Evolutionary conservation across 2,329 filamentous ascomycete genomes (phyloP).

Genomic region (Colletotrichum zoysiae): DNA sequence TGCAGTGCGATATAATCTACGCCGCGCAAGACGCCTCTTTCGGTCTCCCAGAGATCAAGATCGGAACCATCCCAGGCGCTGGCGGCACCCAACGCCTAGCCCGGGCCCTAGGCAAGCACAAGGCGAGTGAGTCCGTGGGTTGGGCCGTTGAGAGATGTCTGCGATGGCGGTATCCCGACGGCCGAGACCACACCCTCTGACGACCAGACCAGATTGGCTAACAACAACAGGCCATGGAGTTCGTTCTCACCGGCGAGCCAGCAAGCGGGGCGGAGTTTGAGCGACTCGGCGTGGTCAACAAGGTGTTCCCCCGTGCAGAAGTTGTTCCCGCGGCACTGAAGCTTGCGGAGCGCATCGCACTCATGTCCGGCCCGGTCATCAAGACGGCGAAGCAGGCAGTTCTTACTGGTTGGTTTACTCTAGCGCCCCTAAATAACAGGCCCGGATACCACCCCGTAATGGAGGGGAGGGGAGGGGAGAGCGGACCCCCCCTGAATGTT

Average conservation of each 20-base stretch:
- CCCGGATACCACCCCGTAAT: constrained; percentile 13
- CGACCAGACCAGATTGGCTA: constrained; percentile 17
- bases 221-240: constrained; percentile 56
- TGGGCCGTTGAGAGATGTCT: constrained; percentile 46
- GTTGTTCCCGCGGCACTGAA: constrained; percentile 55
- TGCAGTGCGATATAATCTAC: constrained; percentile 56
- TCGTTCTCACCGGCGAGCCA: constrained; percentile 57
- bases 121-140: constrained; percentile 46
- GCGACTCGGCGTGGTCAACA: constrained; percentile 56
- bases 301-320: constrained; percentile 50
- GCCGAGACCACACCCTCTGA: constrained; percentile 43
- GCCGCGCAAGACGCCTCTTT: constrained; percentile 53
- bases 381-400: constrained; percentile 59
- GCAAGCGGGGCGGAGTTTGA: constrained; percentile 54
- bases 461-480: constrained; percentile 1
- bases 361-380: constrained; percentile 55
- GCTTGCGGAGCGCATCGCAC: constrained; percentile 55
- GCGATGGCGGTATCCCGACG: constrained; percentile 30
- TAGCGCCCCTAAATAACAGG: background rate
- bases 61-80: constrained; percentile 56
- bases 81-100: constrained; percentile 57
- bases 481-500: background rate
- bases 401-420: constrained; percentile 51
- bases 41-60: constrained; percentile 55
- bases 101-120: constrained; percentile 56